A percentile compares a stretch with the other conserved stretches of the same genome.
These are phyloP conservation scores for Hypoxylon sp. DNA, from an alignment of 2,329 filamentous ascomycete species.

Conservation along the genomic window DNA sequence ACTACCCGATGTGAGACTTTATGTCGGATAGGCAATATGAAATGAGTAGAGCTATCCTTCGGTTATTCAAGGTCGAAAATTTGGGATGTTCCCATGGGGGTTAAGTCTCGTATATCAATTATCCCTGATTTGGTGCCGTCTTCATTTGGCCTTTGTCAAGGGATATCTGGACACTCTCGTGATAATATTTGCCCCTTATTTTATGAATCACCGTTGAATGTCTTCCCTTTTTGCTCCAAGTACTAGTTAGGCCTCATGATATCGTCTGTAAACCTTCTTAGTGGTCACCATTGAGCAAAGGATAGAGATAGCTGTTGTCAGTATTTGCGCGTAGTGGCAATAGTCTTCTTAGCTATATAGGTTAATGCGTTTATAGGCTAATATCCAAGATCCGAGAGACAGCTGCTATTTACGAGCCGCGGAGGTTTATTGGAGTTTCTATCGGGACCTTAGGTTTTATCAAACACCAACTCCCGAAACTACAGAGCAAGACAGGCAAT, in stretches of 20 bases:
- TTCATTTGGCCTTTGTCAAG: background rate
- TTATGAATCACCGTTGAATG: background rate
- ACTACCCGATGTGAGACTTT: background rate
- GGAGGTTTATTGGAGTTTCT: background rate
- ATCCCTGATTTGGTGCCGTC: background rate
- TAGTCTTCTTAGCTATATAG: background rate
- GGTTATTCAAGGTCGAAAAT: background rate
- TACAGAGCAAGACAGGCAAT: background rate
- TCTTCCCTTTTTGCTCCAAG: background rate
- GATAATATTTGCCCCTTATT: background rate
- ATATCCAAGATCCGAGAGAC: no score
- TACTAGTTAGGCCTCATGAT: background rate
- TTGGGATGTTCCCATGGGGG: background rate
- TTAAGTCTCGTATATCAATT: background rate
- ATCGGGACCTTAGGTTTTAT: background rate
- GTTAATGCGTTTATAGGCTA: no score
- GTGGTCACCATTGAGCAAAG: background rate
- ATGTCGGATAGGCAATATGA: background rate
- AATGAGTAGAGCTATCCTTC: background rate
- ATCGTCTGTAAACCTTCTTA: background rate
- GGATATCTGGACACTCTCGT: background rate
- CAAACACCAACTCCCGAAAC: background rate
- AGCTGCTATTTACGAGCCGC: background rate
- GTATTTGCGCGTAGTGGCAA: background rate
- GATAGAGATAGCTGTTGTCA: background rate